phyloP scores from a whole-genome alignment of 306 rosid genomes.

The Delonix regia region DNA sequence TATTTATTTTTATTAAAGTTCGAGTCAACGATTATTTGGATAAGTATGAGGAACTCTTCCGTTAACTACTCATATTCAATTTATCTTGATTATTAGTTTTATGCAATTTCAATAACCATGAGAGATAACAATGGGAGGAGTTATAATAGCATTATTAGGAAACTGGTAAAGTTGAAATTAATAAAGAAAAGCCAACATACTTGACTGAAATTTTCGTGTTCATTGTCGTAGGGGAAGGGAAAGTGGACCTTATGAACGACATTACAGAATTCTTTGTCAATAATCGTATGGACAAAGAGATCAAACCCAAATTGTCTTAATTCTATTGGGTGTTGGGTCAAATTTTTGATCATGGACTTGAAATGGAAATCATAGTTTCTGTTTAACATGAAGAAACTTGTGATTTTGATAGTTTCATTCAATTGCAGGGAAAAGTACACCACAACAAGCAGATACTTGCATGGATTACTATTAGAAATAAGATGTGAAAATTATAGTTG shows the following conservation, averaged over 20 bases:
- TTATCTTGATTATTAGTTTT: too few species aligned
- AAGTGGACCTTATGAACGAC: not conserved
- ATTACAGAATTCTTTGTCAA: not conserved
- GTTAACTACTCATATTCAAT: too few species aligned
- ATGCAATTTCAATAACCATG: too few species aligned
- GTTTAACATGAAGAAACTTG: not conserved
- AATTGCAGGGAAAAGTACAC: too few species aligned
- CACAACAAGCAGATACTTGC: too few species aligned
- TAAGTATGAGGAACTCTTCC: too few species aligned
- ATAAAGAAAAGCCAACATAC: slow-evolving; percentile 14
- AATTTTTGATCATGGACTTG: not conserved
- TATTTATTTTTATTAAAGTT: too few species aligned
- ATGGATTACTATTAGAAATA: too few species aligned
- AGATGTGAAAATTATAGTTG: too few species aligned
- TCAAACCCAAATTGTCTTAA: not conserved
- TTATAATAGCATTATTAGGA: too few species aligned
- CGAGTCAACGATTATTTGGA: too few species aligned
- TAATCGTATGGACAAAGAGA: not conserved
- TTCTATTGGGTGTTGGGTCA: not conserved
- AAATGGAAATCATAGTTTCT: not conserved
- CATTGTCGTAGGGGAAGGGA: not conserved
- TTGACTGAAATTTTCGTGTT: slow-evolving; percentile 2
- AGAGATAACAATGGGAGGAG: too few species aligned
- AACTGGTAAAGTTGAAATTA: not conserved
- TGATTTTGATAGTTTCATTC: not conserved